A percentile compares a stretch with the other conserved stretches of the same genome.
These are phyloP conservation scores for Candida nonsorbophila DNA, from an alignment of 805 yeast species.

Conservation along the genomic window DNA sequence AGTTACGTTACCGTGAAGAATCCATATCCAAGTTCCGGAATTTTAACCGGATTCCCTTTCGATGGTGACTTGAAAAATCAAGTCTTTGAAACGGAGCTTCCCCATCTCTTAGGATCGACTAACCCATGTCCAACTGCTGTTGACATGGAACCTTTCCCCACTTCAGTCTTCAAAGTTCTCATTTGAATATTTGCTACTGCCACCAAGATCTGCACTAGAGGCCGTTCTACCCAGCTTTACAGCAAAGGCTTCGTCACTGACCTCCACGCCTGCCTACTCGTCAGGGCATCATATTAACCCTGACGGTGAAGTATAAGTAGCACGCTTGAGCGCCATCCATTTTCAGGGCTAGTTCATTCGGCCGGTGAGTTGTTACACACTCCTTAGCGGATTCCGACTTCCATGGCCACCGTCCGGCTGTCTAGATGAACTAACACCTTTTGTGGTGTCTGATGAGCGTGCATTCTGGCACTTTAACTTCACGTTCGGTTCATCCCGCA, in stretches of 20 bases:
- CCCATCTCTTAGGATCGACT: conserved; percentile 40
- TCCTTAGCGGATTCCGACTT: conserved; percentile 54
- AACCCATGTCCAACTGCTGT: conserved; percentile 39
- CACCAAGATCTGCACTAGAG: conserved; percentile 40
- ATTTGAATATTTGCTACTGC: conserved; percentile 28
- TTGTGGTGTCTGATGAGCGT: conserved; percentile 35
- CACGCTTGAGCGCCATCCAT: conserved; percentile 32
- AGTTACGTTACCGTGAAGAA: conserved; percentile 37
- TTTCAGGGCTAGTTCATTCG: conserved; percentile 42
- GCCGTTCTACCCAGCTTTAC: conserved; percentile 33
- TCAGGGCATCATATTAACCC: conserved; percentile 30
- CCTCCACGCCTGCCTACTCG: conserved; percentile 42
- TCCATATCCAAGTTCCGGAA: conserved; percentile 41
- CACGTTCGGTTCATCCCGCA: conserved; percentile 17
- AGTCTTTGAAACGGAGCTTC: conserved; percentile 33
- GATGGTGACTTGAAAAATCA: conserved; percentile 30
- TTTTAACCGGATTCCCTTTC: conserved; percentile 41
- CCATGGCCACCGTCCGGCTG: conserved; percentile 52
- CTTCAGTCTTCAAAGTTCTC: conserved; percentile 39
- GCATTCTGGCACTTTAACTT: conserved; percentile 19
- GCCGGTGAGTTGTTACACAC: conserved; percentile 50
- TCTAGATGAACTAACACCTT: conserved; percentile 40
- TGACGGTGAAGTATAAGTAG: conserved; percentile 37
- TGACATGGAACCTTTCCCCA: conserved; percentile 40
- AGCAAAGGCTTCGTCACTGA: conserved; percentile 36